phyloP scores from a whole-genome alignment of 148 eudicot species.

The Fallopia convolvulus region DNA sequence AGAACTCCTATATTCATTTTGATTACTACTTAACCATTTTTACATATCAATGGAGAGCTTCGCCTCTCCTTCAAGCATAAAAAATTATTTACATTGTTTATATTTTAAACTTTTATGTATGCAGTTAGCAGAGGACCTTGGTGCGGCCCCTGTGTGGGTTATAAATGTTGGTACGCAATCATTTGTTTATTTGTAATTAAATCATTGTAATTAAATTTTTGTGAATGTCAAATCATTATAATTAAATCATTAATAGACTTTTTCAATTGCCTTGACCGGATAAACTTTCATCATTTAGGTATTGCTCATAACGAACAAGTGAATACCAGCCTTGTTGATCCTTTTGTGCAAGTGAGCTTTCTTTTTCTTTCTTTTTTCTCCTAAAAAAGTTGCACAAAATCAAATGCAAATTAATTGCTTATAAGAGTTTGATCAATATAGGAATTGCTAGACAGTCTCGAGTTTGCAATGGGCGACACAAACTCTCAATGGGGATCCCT shows the following conservation, averaged over 20 bases:
- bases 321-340: conserved; percentile 8
- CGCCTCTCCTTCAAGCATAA: too few relatives aligned
- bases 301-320: conserved; percentile 16
- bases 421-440: conserved; percentile 9
- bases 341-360: conserved; percentile 2
- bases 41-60: too few relatives aligned
- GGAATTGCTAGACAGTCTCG: conserved; percentile 75
- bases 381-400: neutral
- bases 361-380: neutral
- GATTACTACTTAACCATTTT: too few relatives aligned
- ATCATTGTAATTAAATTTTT: too few relatives aligned
- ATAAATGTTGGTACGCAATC: conserved; percentile 47
- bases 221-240: neutral
- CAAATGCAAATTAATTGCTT: neutral
- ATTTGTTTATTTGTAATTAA: too few relatives aligned
- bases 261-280: neutral
- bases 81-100: conserved; percentile 4
- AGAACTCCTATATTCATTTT: too few relatives aligned
- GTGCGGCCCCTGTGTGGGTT: conserved; percentile 87
- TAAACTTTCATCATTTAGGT: conserved; percentile 4
- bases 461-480: conserved; percentile 74
- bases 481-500: conserved; percentile 71
- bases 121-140: conserved; percentile 90
- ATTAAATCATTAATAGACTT: neutral
- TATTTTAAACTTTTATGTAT: neutral